Evolutionary conservation across 177 flowering plant species (phyloP).

Genomic region (Vitis hybrid): DNA sequence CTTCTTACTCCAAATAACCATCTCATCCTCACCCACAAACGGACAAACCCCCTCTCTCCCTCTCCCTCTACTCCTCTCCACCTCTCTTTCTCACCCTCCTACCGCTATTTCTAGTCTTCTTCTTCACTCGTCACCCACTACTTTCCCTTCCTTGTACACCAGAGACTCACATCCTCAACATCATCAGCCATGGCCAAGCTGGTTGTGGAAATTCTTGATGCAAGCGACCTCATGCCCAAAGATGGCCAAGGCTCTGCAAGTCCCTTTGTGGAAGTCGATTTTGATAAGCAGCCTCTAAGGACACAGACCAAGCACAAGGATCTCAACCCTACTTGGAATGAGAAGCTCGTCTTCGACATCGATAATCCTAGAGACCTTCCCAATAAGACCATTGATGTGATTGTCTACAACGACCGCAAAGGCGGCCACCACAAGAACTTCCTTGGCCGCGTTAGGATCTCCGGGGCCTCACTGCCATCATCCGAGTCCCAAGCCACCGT

Average conservation of each 20-base stretch:
- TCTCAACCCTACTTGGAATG: slow-evolving; percentile 61
- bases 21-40: slow-evolving; percentile 19
- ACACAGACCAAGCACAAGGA: slow-evolving; percentile 51
- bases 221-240: slow-evolving; percentile 65
- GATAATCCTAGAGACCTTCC: slow-evolving; percentile 30
- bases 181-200: slow-evolving; percentile 39
- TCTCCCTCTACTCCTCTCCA: slow-evolving; percentile 2
- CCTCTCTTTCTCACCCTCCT: background rate
- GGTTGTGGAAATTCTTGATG: slow-evolving; percentile 57
- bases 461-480: slow-evolving; percentile 43
- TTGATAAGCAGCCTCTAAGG: slow-evolving; percentile 40
- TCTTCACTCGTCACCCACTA: background rate
- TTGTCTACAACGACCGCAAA: slow-evolving; percentile 48
- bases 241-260: slow-evolving; percentile 68
- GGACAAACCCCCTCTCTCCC: slow-evolving; percentile 1
- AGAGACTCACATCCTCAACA: background rate
- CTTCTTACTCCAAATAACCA: slow-evolving; percentile 30
- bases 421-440: slow-evolving; percentile 49
- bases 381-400: slow-evolving; percentile 35
- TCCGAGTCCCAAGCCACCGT: slow-evolving; percentile 36
- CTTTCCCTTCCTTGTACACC: background rate
- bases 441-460: slow-evolving; percentile 60
- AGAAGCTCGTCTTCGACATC: slow-evolving; percentile 49
- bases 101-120: slow-evolving; percentile 4
- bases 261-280: slow-evolving; percentile 57